Evolutionary conservation across 495 filamentous ascomycete species (phyloP).

Genomic region (Penicillium steckii): DNA sequence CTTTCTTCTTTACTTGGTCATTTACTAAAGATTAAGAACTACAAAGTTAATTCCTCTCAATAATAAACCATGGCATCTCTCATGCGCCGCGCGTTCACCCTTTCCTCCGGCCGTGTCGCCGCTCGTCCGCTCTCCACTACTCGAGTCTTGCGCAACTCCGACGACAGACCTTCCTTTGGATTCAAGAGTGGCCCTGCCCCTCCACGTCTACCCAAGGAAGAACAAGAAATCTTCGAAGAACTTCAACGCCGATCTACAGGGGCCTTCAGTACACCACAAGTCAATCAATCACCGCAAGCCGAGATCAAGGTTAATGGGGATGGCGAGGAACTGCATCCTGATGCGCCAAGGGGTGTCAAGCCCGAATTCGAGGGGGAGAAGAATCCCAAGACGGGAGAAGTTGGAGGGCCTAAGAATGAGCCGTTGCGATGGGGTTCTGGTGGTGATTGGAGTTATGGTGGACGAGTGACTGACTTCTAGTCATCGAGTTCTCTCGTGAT

Average conservation of each 20-base stretch:
- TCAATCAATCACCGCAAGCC: conserved; percentile 26
- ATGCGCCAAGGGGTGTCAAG: conserved; percentile 67
- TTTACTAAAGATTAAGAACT: too few relatives aligned
- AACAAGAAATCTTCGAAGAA: conserved; percentile 90
- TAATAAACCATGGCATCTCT: conserved; percentile 17
- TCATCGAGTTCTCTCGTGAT: not conserved
- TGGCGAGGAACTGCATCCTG: conserved; percentile 66
- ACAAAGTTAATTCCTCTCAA: not conserved
- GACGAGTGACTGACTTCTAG: conserved; percentile 91
- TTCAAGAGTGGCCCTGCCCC: conserved; percentile 64
- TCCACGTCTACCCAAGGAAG: conserved; percentile 78
- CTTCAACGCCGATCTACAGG: conserved; percentile 73
- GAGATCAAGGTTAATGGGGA: conserved; percentile 50
- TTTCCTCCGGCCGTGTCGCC: conserved; percentile 17
- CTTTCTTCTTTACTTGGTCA: not conserved
- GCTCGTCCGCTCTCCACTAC: conserved; percentile 37
- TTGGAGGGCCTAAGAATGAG: conserved; percentile 97
- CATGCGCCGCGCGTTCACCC: conserved; percentile 20
- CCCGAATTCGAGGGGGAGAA: conserved; percentile 93
- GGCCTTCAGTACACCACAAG: conserved; percentile 66
- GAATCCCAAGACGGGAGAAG: conserved; percentile 95
- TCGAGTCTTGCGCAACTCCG: conserved; percentile 24
- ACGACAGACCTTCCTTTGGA: conserved; percentile 34
- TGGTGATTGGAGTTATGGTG: conserved; percentile 96
- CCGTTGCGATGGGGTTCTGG: conserved; percentile 79